Evolutionary conservation across 768 basidiomycete genomes (phyloP).

Genomic region (Collybiopsis luxurians): DNA sequence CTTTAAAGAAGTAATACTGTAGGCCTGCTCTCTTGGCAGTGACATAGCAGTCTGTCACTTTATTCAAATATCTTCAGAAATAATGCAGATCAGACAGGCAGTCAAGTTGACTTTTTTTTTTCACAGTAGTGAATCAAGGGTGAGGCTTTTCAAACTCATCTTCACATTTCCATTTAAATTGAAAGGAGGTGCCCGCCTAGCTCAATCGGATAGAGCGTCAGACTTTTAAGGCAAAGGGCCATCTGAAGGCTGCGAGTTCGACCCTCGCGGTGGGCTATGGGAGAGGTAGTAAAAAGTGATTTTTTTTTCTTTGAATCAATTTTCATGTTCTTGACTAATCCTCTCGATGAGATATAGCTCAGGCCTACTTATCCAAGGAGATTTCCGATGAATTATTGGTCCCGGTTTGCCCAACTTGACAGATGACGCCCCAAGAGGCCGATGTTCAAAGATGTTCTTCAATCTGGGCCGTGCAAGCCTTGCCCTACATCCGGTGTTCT

Average conservation of each 20-base stretch:
- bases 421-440: slow-evolving; percentile 31
- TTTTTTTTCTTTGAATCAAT: too few relatives aligned
- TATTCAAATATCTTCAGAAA: too few relatives aligned
- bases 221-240: too few relatives aligned
- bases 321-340: too few relatives aligned
- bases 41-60: too few relatives aligned
- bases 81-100: too few relatives aligned
- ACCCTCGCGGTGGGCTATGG: slow-evolving; percentile 79
- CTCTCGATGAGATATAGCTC: slow-evolving; percentile 44
- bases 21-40: too few relatives aligned
- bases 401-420: slow-evolving; percentile 15
- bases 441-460: slow-evolving; percentile 20
- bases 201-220: slow-evolving; percentile 69
- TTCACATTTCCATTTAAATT: too few relatives aligned
- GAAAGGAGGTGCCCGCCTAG: slow-evolving; percentile 62
- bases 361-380: slow-evolving; percentile 22
- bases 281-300: too few relatives aligned
- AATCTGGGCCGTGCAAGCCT: slow-evolving; percentile 13
- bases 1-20: background rate
- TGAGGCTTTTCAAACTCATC: too few relatives aligned
- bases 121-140: too few relatives aligned
- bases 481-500: slow-evolving; percentile 9
- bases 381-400: slow-evolving; percentile 38
- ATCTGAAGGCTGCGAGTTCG: slow-evolving; percentile 88
- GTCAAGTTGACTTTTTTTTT: too few relatives aligned